Evolutionary conservation across 108 stramenopile species (phyloP).

Genomic region (Aureococcus anophagefferens): DNA sequence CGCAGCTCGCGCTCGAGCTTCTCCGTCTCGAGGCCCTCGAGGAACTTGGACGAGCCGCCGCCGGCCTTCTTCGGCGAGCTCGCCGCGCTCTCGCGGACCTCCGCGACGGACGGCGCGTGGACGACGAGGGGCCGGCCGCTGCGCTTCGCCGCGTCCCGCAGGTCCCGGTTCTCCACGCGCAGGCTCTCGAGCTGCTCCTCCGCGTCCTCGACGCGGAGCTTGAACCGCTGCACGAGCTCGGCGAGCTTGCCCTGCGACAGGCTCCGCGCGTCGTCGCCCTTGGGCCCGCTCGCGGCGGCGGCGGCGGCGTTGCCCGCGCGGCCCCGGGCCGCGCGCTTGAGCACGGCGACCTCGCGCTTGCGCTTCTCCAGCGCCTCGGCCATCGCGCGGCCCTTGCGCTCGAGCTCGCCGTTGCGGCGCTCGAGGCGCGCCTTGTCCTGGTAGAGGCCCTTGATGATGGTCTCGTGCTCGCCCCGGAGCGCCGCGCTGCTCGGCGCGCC

Average conservation of each 20-base stretch:
- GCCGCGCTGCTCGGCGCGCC: background rate
- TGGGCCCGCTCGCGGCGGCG: background rate
- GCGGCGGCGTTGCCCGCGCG: no score
- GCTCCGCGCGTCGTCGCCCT: no score
- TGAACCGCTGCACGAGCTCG: constrained; percentile 1
- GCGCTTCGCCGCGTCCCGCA: background rate
- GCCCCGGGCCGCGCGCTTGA: background rate
- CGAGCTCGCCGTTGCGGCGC: background rate
- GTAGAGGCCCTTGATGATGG: background rate
- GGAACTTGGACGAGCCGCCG: background rate
- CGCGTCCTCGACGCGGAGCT: constrained; percentile 4
- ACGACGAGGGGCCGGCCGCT: no score
- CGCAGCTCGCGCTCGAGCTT: constrained; percentile 14
- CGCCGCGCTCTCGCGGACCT: background rate
- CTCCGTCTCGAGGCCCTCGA: no score
- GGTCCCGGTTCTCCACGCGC: constrained; percentile 4
- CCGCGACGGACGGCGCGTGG: no score
- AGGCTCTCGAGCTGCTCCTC: constrained; percentile 10
- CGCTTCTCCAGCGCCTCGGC: background rate
- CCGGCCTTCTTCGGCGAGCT: background rate
- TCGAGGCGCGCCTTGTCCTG: constrained; percentile 5
- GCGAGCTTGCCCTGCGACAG: background rate
- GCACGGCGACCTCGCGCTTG: constrained; percentile 5
- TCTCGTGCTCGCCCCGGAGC: background rate
- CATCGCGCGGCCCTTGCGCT: background rate